A percentile compares a stretch with the other conserved stretches of the same genome.
These are phyloP conservation scores for Coix lacrymajobi DNA, from an alignment of 176 grass and related monocot genomes.

Conservation along the genomic window DNA sequence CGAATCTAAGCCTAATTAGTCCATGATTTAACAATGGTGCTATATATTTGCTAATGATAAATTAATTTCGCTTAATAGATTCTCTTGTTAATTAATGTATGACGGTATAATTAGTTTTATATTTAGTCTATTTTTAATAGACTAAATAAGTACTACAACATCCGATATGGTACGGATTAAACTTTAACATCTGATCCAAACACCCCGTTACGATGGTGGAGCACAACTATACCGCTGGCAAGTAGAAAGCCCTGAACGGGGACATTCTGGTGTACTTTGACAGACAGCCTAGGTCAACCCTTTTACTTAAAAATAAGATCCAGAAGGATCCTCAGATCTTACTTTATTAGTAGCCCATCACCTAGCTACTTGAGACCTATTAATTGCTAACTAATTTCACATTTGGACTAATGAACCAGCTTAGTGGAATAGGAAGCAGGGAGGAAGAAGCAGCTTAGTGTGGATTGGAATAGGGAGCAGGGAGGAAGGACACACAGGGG, in stretches of 20 bases:
- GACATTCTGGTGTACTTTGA: conserved; percentile 34
- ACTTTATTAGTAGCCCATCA: conserved; percentile 1
- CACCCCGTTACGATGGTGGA: too few species aligned
- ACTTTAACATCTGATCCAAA: too few species aligned
- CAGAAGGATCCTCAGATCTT: conserved; percentile 8
- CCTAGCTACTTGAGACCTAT: conserved; percentile 1
- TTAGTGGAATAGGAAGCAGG: conserved; percentile 7
- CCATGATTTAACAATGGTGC: too few species aligned
- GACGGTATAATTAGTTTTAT: too few species aligned
- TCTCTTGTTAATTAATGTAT: too few species aligned
- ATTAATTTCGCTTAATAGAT: too few species aligned
- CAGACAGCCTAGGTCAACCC: conserved; percentile 31
- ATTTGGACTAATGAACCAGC: conserved; percentile 7
- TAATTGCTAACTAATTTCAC: not conserved
- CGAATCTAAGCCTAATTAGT: too few species aligned
- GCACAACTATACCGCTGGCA: conserved; percentile 15
- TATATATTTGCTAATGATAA: too few species aligned
- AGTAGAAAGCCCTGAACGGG: conserved; percentile 11
- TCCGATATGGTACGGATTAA: too few species aligned
- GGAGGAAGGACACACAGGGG: conserved; percentile 7
- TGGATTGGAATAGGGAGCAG: conserved; percentile 7
- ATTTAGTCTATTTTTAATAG: too few species aligned
- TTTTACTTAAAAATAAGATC: conserved; percentile 29
- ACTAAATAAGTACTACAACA: too few species aligned
- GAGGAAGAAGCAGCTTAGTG: conserved; percentile 4